Evolutionary conservation across 2,329 filamentous ascomycete genomes (phyloP), one percentile per base, ranked within the genome.

Genomic region (Graphilbum fragrans): DNA sequence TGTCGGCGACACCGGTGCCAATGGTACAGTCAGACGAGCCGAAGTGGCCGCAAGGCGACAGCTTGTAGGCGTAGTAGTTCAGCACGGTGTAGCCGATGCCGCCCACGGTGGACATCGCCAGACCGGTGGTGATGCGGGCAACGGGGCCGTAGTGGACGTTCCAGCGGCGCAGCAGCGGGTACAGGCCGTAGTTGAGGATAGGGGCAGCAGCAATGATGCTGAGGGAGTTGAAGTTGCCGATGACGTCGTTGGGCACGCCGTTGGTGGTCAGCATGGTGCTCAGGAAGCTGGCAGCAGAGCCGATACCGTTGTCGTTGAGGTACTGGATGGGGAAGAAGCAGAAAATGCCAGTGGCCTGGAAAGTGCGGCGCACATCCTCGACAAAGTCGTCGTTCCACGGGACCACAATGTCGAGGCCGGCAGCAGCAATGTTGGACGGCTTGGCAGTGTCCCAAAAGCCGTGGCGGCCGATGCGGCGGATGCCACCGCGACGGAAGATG

Each of bases 161-260:
- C n/a, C 64, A 54, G 50, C 72, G 76, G 51, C 77, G 73, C 37
- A 87, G 69, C 19, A 68, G 52, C 0, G 83, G 83, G 57, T 86
- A 88, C 45, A 87, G 54, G 40, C 82, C 37, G 18, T 65, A 67
- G 55, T 88, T 82, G 53, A 76, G 74, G 42, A 87, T 63, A 1
- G 81, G 80, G 37, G 86, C 85, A 52, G 85, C 68, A 51, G 87
- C 80, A 50, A 88, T 74, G 43, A 87, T 72, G 10, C 80, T 68
- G 45, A 88, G 74, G 1, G 82, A 80, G 55, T 87, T 78, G 33
- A 87, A 69, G 60, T 86, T 86, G 48, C 74, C 71, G 49, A 88
- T 69, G 43, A 87, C 67, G 54, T 88, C 82, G 63, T 87, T 88
- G 46, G 83, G 83, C 3, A 87, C 69, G 14, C 81, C 81, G 49